phyloP scores from a whole-genome alignment of 1,284 basidiomycete species.

The Sanghuangporus baumii region DNA sequence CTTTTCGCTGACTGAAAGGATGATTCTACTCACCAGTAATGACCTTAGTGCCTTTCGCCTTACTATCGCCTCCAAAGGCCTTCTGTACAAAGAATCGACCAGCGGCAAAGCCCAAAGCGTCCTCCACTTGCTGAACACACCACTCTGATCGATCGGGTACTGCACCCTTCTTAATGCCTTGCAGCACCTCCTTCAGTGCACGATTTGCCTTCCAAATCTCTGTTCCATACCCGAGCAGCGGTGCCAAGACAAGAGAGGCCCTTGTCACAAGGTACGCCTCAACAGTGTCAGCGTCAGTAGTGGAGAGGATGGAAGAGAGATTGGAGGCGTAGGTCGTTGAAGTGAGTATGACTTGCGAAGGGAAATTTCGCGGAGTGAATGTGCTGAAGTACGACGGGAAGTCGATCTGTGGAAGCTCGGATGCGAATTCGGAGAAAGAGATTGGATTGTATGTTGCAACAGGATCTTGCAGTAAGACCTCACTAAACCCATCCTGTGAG shows the following conservation, averaged over 20 bases:
- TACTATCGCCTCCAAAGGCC: slow-evolving; percentile 81
- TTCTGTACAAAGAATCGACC: slow-evolving; percentile 83
- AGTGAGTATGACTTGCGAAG: slow-evolving; percentile 74
- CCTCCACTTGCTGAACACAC: slow-evolving; percentile 61
- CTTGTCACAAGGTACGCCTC: slow-evolving; percentile 84
- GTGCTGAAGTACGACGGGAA: slow-evolving; percentile 82
- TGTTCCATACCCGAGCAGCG: slow-evolving; percentile 67
- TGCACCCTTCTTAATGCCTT: slow-evolving; percentile 85
- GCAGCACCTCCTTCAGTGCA: slow-evolving; percentile 63
- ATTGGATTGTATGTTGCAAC: slow-evolving; percentile 87
- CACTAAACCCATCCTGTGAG: slow-evolving; percentile 33
- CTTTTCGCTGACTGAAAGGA: background rate
- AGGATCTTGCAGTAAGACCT: slow-evolving; percentile 71
- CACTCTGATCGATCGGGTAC: slow-evolving; percentile 79
- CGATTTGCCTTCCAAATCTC: slow-evolving; percentile 72
- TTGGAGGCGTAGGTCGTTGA: slow-evolving; percentile 75
- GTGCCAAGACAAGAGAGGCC: slow-evolving; percentile 59
- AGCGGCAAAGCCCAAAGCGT: slow-evolving; percentile 65
- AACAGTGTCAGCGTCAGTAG: slow-evolving; percentile 66
- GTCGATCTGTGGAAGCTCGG: slow-evolving; percentile 71
- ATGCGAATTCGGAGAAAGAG: slow-evolving; percentile 62
- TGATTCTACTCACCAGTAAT: slow-evolving; percentile 55
- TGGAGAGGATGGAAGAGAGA: slow-evolving; percentile 66
- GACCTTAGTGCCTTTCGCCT: slow-evolving; percentile 75
- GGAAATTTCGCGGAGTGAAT: slow-evolving; percentile 76